Conservation (phyloP, 441 rosid species). For the Manihot esculenta region DNA sequence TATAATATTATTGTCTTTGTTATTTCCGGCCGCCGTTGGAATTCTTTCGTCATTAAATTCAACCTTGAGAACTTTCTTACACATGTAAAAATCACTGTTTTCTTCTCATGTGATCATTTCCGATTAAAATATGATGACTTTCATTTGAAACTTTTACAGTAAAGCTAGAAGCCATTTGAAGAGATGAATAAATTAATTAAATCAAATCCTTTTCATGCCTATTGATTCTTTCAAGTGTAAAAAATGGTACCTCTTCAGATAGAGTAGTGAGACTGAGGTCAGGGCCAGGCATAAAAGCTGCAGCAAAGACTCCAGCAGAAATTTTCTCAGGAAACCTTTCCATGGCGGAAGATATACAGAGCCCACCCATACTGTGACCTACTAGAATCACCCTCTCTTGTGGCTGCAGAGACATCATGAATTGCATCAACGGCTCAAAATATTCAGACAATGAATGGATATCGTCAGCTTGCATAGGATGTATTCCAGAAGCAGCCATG, state of each 20-base stretch:
- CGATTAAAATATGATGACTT: too few relatives aligned
- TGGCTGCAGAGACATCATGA: constrained; percentile 25
- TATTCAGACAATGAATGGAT: constrained; percentile 27
- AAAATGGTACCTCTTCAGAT: constrained; percentile 11
- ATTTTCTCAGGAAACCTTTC: constrained; percentile 38
- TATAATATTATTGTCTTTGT: too few relatives aligned
- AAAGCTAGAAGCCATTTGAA: neutral
- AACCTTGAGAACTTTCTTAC: too few relatives aligned
- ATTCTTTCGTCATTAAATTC: neutral
- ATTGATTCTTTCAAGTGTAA: neutral
- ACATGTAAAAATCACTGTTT: neutral
- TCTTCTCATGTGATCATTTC: neutral
- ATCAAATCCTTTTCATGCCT: neutral
- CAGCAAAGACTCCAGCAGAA: constrained; percentile 30
- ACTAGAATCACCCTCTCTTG: constrained; percentile 41
- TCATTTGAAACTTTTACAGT: too few relatives aligned
- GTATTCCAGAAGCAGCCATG: constrained; percentile 44
- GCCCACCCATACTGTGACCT: constrained; percentile 40
- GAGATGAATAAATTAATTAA: neutral
- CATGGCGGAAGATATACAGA: constrained; percentile 34
- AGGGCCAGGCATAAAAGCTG: constrained; percentile 38
- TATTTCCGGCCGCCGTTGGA: neutral
- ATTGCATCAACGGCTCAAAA: constrained; percentile 34
- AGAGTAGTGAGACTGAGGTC: neutral
- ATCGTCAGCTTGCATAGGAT: constrained; percentile 38